phyloP scores from a whole-genome alignment of 257 asterid genomes.

The Plectranthus barbatus region DNA sequence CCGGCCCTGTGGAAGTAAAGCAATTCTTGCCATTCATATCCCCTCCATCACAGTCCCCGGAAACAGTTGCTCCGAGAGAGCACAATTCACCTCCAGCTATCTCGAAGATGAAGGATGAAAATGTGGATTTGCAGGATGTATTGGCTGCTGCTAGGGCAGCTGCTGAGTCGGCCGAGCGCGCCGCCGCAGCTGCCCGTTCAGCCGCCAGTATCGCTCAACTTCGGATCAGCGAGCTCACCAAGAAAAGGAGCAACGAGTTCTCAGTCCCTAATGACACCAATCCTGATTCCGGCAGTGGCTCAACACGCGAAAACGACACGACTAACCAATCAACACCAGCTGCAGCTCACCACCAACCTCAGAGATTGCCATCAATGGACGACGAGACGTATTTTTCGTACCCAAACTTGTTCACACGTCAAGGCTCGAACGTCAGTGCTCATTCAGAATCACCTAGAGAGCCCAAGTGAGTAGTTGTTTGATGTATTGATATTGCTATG shows the following conservation, averaged over 20 bases:
- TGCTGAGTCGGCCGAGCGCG: constrained; percentile 83
- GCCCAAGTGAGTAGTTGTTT: constrained; percentile 31
- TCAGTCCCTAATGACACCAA: constrained; percentile 23
- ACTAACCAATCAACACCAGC: constrained; percentile 14
- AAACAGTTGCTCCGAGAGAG: constrained; percentile 19
- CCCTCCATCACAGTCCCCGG: constrained; percentile 47
- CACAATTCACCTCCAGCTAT: constrained; percentile 20
- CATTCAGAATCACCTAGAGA: constrained; percentile 36
- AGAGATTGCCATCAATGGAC: constrained; percentile 69
- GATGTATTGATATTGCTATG: constrained; percentile 13
- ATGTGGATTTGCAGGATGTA: constrained; percentile 63
- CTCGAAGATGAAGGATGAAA: constrained; percentile 25
- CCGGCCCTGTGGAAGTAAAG: constrained; percentile 26
- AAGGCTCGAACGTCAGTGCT: constrained; percentile 37
- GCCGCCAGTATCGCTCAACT: constrained; percentile 86
- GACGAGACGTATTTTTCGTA: constrained; percentile 69
- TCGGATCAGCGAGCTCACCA: constrained; percentile 59
- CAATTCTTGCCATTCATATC: constrained; percentile 57
- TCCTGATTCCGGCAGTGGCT: constrained; percentile 24
- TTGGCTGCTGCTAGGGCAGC: constrained; percentile 87
- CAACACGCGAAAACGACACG: neutral
- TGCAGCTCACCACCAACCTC: constrained; percentile 43
- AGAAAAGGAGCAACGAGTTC: constrained; percentile 31
- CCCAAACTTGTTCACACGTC: constrained; percentile 64
- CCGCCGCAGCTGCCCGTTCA: constrained; percentile 89